phyloP scores from a whole-genome alignment of 1,139 yeast species.

The Diutina neorugosa region DNA sequence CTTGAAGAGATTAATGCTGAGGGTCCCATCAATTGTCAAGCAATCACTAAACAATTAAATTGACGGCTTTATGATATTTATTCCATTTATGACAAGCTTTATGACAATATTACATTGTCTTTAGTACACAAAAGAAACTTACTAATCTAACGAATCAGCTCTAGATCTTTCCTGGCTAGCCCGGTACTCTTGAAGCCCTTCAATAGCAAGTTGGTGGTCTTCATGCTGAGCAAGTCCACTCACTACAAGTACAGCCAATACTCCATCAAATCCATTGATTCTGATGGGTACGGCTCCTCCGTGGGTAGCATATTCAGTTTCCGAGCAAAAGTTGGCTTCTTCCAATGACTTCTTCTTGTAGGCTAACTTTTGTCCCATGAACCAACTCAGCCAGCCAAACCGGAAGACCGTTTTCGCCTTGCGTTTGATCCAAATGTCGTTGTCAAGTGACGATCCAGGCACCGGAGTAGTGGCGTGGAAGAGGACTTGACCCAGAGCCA shows the following conservation, averaged over 20 bases:
- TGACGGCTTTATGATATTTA: too few species aligned
- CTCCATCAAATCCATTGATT: conserved; percentile 28
- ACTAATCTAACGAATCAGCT: background rate
- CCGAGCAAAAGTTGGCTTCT: conserved; percentile 29
- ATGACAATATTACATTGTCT: too few species aligned
- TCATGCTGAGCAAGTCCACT: conserved; percentile 43
- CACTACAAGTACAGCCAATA: conserved; percentile 45
- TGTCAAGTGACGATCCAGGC: conserved; percentile 34
- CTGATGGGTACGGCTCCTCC: conserved; percentile 55
- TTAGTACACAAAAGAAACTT: too few species aligned
- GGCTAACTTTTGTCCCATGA: conserved; percentile 36
- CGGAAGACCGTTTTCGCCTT: conserved; percentile 40
- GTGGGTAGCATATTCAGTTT: conserved; percentile 42
- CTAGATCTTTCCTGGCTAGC: background rate
- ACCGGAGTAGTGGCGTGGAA: conserved; percentile 36
- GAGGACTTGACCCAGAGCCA: conserved; percentile 35
- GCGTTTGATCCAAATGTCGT: conserved; percentile 48
- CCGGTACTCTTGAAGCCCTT: conserved; percentile 8
- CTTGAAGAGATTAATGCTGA: background rate
- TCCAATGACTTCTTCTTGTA: conserved; percentile 19
- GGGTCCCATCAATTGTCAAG: background rate
- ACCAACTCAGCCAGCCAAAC: conserved; percentile 42
- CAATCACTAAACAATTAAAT: background rate
- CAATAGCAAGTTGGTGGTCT: conserved; percentile 31
- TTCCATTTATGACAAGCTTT: background rate